These are phyloP conservation scores for Penicillium thymicola DNA, from an alignment of 2,329 filamentous ascomycete genomes.

Conservation along the genomic window DNA sequence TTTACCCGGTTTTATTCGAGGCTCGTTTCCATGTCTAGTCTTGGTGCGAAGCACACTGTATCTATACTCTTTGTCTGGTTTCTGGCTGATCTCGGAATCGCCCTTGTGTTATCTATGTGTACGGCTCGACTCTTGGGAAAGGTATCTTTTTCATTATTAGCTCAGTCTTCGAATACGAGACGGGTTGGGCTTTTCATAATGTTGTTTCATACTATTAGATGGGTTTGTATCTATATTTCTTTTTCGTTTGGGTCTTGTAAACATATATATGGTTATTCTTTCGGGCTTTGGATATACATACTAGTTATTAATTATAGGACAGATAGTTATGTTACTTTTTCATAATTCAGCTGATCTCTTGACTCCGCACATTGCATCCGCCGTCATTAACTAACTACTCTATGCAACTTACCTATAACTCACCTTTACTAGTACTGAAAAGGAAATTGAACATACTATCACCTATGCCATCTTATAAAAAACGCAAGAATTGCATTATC, in stretches of 20 bases:
- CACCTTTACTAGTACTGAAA: not conserved
- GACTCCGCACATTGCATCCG: not conserved
- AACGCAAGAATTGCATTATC: slow-evolving; percentile 6
- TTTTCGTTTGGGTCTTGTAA: not conserved
- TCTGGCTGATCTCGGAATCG: not conserved
- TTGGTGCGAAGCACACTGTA: not conserved
- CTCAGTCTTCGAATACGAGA: slow-evolving; percentile 5
- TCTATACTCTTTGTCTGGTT: not conserved
- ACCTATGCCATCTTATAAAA: not conserved
- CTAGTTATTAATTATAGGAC: not conserved
- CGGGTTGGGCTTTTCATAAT: not conserved
- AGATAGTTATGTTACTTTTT: not conserved
- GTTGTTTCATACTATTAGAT: not conserved
- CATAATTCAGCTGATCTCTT: not conserved
- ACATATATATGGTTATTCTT: not conserved
- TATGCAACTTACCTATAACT: not conserved
- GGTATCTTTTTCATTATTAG: not conserved
- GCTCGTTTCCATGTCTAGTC: not conserved
- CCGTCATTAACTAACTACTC: not conserved
- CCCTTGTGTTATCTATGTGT: not conserved
- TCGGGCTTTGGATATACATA: not conserved
- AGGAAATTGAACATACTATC: not conserved
- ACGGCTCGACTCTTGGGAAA: not conserved
- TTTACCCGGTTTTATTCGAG: not conserved
- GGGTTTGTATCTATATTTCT: not conserved